A percentile compares a stretch with the other conserved stretches of the same genome.
phyloP scores from a whole-genome alignment of 768 basidiomycete species.

The Tricholoma furcatifolium region DNA sequence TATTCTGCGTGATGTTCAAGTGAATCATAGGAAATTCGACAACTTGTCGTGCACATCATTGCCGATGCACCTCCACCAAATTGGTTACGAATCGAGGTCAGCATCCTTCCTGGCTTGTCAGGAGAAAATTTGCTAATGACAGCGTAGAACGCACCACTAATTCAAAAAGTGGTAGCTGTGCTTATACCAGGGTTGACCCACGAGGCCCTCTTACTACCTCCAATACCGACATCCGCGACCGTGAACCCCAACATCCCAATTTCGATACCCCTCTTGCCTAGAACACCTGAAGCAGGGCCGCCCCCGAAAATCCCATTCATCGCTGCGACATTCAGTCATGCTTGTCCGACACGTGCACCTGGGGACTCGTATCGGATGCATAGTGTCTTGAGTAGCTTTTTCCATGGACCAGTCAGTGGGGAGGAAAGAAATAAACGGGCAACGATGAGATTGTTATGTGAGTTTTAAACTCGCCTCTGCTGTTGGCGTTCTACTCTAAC shows the following conservation, averaged over 20 bases:
- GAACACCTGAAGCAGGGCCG: slow-evolving; percentile 22
- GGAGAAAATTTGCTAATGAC: background rate
- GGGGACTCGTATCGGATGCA: slow-evolving; percentile 87
- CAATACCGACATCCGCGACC: slow-evolving; percentile 68
- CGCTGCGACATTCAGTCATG: slow-evolving; percentile 83
- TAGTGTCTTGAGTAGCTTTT: slow-evolving; percentile 79
- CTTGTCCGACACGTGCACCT: slow-evolving; percentile 89
- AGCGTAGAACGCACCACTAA: slow-evolving; percentile 63
- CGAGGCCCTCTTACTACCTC: slow-evolving; percentile 68
- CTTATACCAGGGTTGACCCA: slow-evolving; percentile 87
- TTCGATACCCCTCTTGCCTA: slow-evolving; percentile 35
- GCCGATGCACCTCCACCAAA: slow-evolving; percentile 82
- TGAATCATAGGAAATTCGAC: slow-evolving; percentile 73
- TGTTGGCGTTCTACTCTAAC: background rate
- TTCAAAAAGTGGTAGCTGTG: slow-evolving; percentile 77
- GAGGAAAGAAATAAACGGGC: slow-evolving; percentile 77
- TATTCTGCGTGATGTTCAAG: background rate
- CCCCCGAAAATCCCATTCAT: slow-evolving; percentile 59
- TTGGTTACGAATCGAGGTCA: slow-evolving; percentile 84
- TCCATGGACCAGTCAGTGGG: slow-evolving; percentile 74
- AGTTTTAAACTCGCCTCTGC: slow-evolving; percentile 7
- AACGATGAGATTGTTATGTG: slow-evolving; percentile 37
- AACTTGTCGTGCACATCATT: slow-evolving; percentile 77
- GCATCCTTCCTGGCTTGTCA: slow-evolving; percentile 20
- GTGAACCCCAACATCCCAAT: slow-evolving; percentile 46